Conservation (phyloP, 192 early-diverging fungal species). For the Umbelopsis ramanniana region DNA sequence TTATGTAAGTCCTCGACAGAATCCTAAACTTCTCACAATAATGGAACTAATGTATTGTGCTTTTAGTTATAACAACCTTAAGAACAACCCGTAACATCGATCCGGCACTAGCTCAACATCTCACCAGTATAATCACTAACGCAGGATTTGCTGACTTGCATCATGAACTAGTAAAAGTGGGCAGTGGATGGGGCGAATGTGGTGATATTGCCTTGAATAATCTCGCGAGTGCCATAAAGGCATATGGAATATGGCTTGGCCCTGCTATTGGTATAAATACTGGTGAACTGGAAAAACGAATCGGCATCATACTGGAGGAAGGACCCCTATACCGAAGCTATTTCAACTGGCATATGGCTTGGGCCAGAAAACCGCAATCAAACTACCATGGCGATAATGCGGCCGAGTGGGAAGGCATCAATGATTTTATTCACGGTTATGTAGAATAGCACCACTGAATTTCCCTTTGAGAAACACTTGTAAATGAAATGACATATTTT, state of each 20-base stretch:
- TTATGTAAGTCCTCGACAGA: neutral
- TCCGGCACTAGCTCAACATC: neutral
- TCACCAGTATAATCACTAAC: neutral
- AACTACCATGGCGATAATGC: neutral
- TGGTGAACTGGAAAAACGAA: neutral
- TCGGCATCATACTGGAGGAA: neutral
- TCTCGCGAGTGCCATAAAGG: neutral
- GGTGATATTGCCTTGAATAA: neutral
- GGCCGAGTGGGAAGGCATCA: slow-evolving; percentile 6
- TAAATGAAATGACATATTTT: no score
- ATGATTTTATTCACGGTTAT: slow-evolving; percentile 11
- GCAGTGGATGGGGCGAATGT: slow-evolving; percentile 11
- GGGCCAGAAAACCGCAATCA: neutral
- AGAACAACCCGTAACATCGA: slow-evolving; percentile 19
- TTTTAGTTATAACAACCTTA: neutral
- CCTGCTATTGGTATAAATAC: neutral
- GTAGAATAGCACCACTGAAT: neutral
- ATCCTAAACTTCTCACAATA: no score
- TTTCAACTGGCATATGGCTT: slow-evolving; percentile 9
- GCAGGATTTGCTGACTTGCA: neutral
- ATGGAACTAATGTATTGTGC: neutral
- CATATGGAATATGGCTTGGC: neutral
- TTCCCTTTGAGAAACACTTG: neutral
- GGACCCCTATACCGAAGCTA: slow-evolving; percentile 3
- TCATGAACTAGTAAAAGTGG: neutral